These are phyloP conservation scores for Starmerella lactis-condensi DNA, from an alignment of 805 yeast genomes.

Conservation along the genomic window DNA sequence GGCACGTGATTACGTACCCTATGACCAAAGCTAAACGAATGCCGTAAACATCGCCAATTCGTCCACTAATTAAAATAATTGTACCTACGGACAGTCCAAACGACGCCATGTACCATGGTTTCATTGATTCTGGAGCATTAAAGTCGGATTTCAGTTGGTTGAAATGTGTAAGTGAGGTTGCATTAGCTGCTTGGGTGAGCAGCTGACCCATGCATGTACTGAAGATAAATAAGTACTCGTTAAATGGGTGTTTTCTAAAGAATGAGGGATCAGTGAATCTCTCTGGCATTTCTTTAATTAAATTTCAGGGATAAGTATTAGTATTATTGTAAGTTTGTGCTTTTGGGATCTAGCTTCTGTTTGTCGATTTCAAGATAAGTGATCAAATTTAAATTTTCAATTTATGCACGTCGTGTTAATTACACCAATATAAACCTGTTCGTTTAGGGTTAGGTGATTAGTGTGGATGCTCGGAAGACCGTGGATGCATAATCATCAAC, in stretches of 20 bases:
- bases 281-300: too few species aligned
- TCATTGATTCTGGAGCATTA: constrained; percentile 17
- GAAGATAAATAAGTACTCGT: constrained; percentile 17
- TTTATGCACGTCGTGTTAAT: too few species aligned
- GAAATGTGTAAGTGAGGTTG: constrained; percentile 20
- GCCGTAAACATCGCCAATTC: constrained; percentile 57
- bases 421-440: too few species aligned
- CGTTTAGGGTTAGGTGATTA: too few species aligned
- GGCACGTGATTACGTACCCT: constrained; percentile 37
- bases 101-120: constrained; percentile 52
- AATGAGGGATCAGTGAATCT: constrained; percentile 11
- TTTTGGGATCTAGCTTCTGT: too few species aligned
- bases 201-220: constrained; percentile 22
- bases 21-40: constrained; percentile 33
- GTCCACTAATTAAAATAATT: constrained; percentile 47
- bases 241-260: constrained; percentile 5
- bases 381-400: too few species aligned
- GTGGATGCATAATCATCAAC: too few species aligned
- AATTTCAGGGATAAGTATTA: too few species aligned
- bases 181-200: constrained; percentile 25
- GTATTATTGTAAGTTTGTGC: too few species aligned
- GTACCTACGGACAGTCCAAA: constrained; percentile 58
- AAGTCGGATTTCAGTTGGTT: constrained; percentile 21
- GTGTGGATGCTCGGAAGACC: too few species aligned
- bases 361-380: too few species aligned